Conservation (phyloP, 768 basidiomycete species). For the Auriscalpium microsporum region DNA sequence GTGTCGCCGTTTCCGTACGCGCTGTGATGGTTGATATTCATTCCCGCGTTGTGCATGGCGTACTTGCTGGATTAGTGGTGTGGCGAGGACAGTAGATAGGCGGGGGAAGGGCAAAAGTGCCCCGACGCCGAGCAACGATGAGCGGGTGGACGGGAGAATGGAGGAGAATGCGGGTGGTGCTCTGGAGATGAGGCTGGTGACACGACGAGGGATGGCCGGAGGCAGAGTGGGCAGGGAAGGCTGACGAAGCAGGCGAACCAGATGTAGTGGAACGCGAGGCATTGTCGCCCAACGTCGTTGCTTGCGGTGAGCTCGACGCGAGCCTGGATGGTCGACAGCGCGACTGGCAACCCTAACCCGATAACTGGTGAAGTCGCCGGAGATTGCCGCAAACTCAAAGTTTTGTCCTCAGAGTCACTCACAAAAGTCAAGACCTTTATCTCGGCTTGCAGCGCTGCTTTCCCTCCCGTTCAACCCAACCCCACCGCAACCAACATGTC, state of each 20-base stretch:
- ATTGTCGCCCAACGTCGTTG: conserved; percentile 1
- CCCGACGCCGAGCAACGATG: conserved; percentile 2
- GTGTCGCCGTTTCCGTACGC: conserved; percentile 86
- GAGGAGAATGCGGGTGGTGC: not conserved
- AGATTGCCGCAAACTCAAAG: conserved; percentile 14
- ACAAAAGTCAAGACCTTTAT: too few relatives aligned
- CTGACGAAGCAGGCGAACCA: not conserved
- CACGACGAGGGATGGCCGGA: not conserved
- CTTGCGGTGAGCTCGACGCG: not conserved
- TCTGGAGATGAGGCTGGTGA: not conserved
- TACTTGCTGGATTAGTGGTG: conserved; percentile 33
- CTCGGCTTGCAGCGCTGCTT: too few relatives aligned
- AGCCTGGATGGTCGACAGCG: not conserved
- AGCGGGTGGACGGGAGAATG: conserved; percentile 2
- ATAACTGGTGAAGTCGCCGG: not conserved
- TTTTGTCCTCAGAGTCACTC: not conserved
- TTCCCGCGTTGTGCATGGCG: conserved; percentile 67
- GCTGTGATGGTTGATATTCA: conserved; percentile 96
- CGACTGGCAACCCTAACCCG: not conserved
- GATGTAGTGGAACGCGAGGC: conserved; percentile 2
- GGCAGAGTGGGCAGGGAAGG: not conserved
- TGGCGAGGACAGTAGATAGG: not conserved
- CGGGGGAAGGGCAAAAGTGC: not conserved
- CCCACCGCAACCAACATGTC: conserved; percentile 44
- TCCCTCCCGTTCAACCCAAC: not conserved